Evolutionary conservation across 2,329 filamentous ascomycete genomes (phyloP).

Genomic region (Exophiala bonariae): DNA sequence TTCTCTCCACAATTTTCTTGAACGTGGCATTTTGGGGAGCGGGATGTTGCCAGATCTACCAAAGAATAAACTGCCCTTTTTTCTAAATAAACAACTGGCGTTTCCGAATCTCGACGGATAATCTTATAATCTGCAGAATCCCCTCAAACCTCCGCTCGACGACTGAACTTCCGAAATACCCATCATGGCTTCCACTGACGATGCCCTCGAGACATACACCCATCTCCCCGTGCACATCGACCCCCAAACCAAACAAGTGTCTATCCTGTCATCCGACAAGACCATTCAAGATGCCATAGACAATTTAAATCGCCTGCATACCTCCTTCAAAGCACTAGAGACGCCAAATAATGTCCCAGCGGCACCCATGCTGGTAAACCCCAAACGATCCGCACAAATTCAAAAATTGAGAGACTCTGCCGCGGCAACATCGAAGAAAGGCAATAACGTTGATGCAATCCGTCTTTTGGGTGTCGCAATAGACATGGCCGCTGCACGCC

Average conservation of each 20-base stretch:
- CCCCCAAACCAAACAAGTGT: conserved; percentile 75
- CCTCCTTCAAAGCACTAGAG: conserved; percentile 66
- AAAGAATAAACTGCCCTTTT: too few species aligned
- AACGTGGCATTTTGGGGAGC: too few species aligned
- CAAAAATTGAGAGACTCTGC: conserved; percentile 87
- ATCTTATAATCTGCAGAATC: too few species aligned
- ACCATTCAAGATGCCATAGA: conserved; percentile 65
- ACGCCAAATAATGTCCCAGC: conserved; percentile 69
- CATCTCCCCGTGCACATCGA: conserved; percentile 80
- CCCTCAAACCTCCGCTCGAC: too few species aligned
- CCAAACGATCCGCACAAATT: conserved; percentile 84
- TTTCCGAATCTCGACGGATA: too few species aligned
- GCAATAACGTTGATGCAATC: conserved; percentile 71
- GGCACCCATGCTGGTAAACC: conserved; percentile 86
- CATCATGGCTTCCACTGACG: conserved; percentile 26
- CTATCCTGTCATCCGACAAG: conserved; percentile 48
- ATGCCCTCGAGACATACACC: conserved; percentile 58
- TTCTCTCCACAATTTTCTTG: too few species aligned
- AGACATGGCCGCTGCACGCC: conserved; percentile 80
- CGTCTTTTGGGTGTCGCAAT: conserved; percentile 83
- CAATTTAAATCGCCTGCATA: conserved; percentile 77
- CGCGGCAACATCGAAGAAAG: conserved; percentile 79
- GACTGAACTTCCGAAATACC: too few species aligned
- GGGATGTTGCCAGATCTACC: too few species aligned
- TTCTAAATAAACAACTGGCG: too few species aligned